Evolutionary conservation across 208 protist species (phyloP).

Genomic region (Crithidia bombi): DNA sequence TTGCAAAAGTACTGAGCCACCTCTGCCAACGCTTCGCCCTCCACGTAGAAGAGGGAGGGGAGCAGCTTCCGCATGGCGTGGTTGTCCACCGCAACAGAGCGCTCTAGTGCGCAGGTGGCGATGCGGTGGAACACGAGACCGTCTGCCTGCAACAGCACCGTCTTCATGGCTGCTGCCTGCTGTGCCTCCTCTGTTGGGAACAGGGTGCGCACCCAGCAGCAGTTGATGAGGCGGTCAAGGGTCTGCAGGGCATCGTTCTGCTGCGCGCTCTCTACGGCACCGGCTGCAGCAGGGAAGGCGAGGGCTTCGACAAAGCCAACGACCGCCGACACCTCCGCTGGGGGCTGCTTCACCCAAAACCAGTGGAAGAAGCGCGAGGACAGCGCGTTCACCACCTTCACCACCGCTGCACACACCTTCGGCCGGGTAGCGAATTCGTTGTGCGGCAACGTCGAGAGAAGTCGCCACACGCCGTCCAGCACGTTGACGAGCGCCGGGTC

Average conservation of each 20-base stretch:
- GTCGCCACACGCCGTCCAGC: constrained; percentile 44
- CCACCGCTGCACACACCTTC: constrained; percentile 40
- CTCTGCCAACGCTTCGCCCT: constrained; percentile 28
- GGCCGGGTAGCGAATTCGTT: constrained; percentile 38
- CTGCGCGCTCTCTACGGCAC: constrained; percentile 24
- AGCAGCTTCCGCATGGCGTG: constrained; percentile 37
- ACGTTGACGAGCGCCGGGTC: constrained; percentile 40
- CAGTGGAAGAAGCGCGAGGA: constrained; percentile 47
- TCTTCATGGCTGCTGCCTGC: constrained; percentile 29
- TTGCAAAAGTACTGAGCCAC: constrained; percentile 42
- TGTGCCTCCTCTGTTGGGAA: constrained; percentile 26
- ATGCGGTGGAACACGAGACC: constrained; percentile 40
- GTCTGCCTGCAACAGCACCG: constrained; percentile 28
- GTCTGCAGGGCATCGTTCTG: constrained; percentile 33
- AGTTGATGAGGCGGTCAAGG: constrained; percentile 36
- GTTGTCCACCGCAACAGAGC: constrained; percentile 29
- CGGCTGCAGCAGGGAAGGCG: constrained; percentile 38
- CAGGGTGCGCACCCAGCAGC: constrained; percentile 31
- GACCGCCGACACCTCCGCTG: constrained; percentile 41
- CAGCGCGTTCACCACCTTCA: constrained; percentile 45
- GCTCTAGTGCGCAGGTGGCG: constrained; percentile 44
- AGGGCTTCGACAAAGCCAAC: constrained; percentile 51
- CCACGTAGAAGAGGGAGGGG: constrained; percentile 34
- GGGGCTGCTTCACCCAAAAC: constrained; percentile 43
- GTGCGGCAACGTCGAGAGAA: constrained; percentile 33